Percentiles rank a stretch among this genome's conserved stretches.
Evolutionary conservation across 1,139 yeast species (phyloP).

Genomic region (Kodamaea suecica): DNA sequence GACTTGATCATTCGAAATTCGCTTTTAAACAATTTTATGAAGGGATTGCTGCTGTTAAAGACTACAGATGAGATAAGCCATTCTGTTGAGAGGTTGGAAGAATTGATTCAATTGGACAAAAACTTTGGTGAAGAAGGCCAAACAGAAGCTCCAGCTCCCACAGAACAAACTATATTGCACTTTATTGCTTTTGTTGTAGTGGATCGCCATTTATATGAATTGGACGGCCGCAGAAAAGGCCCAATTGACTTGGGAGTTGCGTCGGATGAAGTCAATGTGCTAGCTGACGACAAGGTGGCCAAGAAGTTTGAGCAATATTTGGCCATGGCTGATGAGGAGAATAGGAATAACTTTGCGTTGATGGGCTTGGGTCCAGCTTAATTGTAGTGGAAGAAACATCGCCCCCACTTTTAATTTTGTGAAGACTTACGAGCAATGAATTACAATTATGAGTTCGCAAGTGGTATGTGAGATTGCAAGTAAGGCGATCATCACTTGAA

Average conservation of each 20-base stretch:
- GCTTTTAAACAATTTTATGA: conserved; percentile 26
- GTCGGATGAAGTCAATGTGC: conserved; percentile 39
- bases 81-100: conserved; percentile 55
- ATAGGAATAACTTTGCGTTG: conserved; percentile 61
- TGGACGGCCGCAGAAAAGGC: conserved; percentile 86
- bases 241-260: conserved; percentile 63
- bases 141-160: conserved; percentile 75
- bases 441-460: too few species aligned
- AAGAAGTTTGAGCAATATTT: conserved; percentile 65
- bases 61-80: conserved; percentile 38
- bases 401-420: too few species aligned
- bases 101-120: conserved; percentile 45
- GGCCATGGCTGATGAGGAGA: conserved; percentile 55
- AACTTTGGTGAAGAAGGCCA: conserved; percentile 67
- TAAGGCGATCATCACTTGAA: too few species aligned
- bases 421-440: too few species aligned
- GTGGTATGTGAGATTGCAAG: too few species aligned
- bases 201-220: conserved; percentile 66
- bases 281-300: conserved; percentile 50
- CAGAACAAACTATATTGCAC: conserved; percentile 65
- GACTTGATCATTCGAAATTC: conserved; percentile 40
- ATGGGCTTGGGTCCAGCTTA: conserved; percentile 61
- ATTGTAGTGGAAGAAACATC: too few species aligned
- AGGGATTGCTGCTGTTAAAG: conserved; percentile 10
- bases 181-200: conserved; percentile 69